These are phyloP conservation scores for Heliamphora pulchella DNA, from an alignment of 179 eudicot species.

Conservation along the genomic window DNA sequence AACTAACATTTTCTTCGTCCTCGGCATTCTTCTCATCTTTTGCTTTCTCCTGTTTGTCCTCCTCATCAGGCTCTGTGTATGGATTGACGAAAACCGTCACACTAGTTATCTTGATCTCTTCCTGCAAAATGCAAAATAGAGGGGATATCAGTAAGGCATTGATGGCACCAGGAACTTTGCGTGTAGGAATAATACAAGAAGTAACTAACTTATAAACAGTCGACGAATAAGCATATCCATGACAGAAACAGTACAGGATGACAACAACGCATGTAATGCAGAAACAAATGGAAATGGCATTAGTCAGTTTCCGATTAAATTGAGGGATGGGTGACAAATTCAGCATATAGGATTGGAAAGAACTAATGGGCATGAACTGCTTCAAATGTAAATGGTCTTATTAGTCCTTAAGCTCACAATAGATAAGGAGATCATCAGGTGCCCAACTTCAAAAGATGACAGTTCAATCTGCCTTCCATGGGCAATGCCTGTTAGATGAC, in stretches of 20 bases:
- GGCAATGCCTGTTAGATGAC: no score
- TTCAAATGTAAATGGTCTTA: not conserved
- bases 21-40: slow-evolving; percentile 44
- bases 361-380: not conserved
- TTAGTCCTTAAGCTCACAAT: not conserved
- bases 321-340: not conserved
- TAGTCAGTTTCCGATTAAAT: not conserved
- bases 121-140: slow-evolving; percentile 41
- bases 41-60: slow-evolving; percentile 56
- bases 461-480: no score
- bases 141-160: not conserved
- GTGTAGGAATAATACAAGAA: not conserved
- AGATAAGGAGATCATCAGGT: not conserved
- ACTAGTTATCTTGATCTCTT: slow-evolving; percentile 81
- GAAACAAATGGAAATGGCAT: not conserved
- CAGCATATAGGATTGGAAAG: not conserved
- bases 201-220: not conserved
- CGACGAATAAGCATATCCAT: not conserved
- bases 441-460: not conserved
- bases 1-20: slow-evolving; percentile 75
- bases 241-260: not conserved
- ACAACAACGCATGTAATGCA: not conserved
- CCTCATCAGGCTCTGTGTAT: slow-evolving; percentile 81
- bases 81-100: slow-evolving; percentile 83
- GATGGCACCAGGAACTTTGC: slow-evolving; percentile 2